Conservation (phyloP, 352 stramenopile species). For the Pythium aristosporum region DNA sequence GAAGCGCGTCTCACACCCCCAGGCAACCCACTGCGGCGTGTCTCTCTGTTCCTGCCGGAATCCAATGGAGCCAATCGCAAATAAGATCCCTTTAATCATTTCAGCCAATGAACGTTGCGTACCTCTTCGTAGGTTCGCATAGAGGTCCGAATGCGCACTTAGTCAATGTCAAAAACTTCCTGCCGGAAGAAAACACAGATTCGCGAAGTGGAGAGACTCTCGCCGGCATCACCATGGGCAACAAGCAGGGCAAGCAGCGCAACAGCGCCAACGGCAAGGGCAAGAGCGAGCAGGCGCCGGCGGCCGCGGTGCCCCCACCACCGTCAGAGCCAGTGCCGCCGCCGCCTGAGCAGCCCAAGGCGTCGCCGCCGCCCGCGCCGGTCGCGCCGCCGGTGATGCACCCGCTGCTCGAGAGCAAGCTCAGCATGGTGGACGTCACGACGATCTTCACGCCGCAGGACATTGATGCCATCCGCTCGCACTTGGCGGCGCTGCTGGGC, state of each 20-base stretch:
- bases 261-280: constrained; percentile 22
- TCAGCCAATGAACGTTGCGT: background rate
- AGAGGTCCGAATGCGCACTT: background rate
- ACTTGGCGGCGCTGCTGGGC: constrained; percentile 62
- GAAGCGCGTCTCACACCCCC: background rate
- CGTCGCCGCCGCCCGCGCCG: constrained; percentile 15
- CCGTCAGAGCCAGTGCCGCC: constrained; percentile 2
- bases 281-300: background rate
- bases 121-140: background rate
- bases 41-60: background rate
- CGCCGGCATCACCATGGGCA: constrained; percentile 46
- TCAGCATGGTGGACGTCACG: constrained; percentile 69
- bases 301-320: constrained; percentile 3
- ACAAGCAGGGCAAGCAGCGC: constrained; percentile 76
- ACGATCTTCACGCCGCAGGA: constrained; percentile 75
- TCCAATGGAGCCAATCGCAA: background rate
- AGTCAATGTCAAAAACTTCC: background rate
- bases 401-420: constrained; percentile 64
- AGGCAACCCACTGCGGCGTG: too few relatives aligned
- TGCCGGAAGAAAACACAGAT: constrained; percentile 5
- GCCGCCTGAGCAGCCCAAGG: constrained; percentile 20
- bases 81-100: background rate
- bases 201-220: background rate
- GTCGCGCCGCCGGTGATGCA: constrained; percentile 22
- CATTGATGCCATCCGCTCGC: constrained; percentile 77